Percentiles rank a stretch among this genome's conserved stretches.
Evolutionary conservation across 2,329 filamentous ascomycete genomes (phyloP).

Genomic region (Bisporella sp.): DNA sequence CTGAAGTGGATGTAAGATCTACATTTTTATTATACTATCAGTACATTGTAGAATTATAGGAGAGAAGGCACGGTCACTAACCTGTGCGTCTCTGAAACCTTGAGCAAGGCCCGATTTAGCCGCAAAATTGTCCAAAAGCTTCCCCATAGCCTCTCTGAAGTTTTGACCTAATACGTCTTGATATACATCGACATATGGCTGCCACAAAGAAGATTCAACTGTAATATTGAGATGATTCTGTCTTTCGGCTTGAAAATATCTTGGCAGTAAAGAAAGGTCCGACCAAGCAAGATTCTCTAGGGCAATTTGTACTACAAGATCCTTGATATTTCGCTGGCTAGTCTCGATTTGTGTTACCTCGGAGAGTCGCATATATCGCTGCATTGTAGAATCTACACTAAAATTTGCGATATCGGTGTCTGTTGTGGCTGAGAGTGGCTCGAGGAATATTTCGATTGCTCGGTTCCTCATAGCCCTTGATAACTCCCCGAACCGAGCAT

Average conservation of each 20-base stretch:
- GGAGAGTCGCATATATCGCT: conserved; percentile 21
- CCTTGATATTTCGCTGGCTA: not conserved
- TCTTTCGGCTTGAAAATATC: conserved; percentile 17
- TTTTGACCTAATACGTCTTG: conserved; percentile 16
- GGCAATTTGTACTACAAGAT: conserved; percentile 16
- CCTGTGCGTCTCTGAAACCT: conserved; percentile 35
- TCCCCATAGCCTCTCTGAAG: conserved; percentile 17
- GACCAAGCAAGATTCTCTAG: conserved; percentile 26
- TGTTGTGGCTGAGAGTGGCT: conserved; percentile 24
- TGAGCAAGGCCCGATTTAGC: conserved; percentile 14
- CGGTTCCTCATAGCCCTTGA: conserved; percentile 96
- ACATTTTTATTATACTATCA: conserved; percentile 27
- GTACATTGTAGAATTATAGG: conserved; percentile 21
- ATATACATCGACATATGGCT: conserved; percentile 18
- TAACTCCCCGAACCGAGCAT: conserved; percentile 84
- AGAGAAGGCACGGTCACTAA: conserved; percentile 30
- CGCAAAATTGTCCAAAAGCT: conserved; percentile 19
- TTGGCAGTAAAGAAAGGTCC: conserved; percentile 22
- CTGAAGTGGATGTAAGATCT: conserved; percentile 53
- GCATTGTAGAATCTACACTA: conserved; percentile 20
- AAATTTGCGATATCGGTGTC: not conserved
- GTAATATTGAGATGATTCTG: not conserved
- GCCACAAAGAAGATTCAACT: not conserved
- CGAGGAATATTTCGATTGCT: conserved; percentile 80
- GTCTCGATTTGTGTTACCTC: conserved; percentile 9